Percentiles rank a stretch among this genome's conserved stretches.
These are phyloP conservation scores for Ustilago bromivora DNA, from an alignment of 1,284 basidiomycete species.

Conservation along the genomic window DNA sequence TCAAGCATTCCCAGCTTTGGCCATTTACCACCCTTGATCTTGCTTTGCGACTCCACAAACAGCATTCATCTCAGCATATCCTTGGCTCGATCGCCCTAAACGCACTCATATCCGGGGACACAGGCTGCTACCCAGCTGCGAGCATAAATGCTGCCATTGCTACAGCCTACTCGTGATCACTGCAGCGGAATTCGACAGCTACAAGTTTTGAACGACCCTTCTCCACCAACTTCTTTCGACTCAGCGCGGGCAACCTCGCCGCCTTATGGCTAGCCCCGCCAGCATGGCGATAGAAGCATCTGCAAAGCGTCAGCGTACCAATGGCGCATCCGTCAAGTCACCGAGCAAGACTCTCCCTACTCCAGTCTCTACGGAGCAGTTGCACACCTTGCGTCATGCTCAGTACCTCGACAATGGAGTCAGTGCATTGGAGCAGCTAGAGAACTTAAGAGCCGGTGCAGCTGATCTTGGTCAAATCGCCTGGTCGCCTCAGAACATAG, in stretches of 20 bases:
- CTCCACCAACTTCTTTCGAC: not conserved
- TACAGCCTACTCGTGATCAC: not conserved
- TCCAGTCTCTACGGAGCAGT: conserved; percentile 20
- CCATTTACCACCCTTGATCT: not conserved
- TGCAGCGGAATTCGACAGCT: not conserved
- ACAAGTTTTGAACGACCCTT: not conserved
- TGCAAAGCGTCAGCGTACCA: conserved; percentile 30
- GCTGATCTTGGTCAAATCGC: conserved; percentile 27
- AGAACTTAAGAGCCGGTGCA: conserved; percentile 9
- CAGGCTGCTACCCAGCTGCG: too few relatives aligned
- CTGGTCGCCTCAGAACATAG: conserved; percentile 42
- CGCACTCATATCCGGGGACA: too few relatives aligned
- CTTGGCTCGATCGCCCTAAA: not conserved
- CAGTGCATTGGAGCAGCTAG: conserved; percentile 22
- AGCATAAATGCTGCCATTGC: not conserved
- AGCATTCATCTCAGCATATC: not conserved
- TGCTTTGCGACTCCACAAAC: not conserved
- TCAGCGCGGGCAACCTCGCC: not conserved
- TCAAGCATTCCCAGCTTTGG: conserved; percentile 1
- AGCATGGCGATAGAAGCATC: conserved; percentile 35
- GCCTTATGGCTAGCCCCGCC: not conserved
- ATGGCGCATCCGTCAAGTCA: conserved; percentile 2
- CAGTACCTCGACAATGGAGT: conserved; percentile 29
- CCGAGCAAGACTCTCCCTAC: conserved; percentile 4
- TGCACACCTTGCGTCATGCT: conserved; percentile 26